phyloP scores from a whole-genome alignment of 371 early-diverging fungal genomes.

The Apophysomyces sp. region DNA sequence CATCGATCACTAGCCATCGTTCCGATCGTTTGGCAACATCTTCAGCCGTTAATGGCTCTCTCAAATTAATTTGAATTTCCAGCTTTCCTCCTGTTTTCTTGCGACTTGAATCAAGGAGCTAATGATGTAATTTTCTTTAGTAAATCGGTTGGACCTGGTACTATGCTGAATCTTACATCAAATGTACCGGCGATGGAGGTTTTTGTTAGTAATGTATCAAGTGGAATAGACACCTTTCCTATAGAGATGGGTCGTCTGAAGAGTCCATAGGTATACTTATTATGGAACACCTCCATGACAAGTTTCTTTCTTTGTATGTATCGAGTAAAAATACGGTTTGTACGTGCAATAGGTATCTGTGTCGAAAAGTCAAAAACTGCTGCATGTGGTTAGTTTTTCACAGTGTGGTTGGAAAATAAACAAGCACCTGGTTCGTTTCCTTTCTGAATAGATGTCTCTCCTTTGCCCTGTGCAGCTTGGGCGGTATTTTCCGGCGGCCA shows the following conservation, averaged over 20 bases:
- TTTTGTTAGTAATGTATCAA: conserved; percentile 60
- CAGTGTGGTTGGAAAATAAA: too few relatives aligned
- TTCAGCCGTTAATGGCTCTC: conserved; percentile 62
- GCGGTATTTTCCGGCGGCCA: conserved; percentile 70
- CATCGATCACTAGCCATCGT: conserved; percentile 72
- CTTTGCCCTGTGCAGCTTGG: conserved; percentile 59
- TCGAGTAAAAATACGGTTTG: conserved; percentile 57
- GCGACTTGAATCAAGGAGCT: conserved; percentile 69
- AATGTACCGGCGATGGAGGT: conserved; percentile 66
- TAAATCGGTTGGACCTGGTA: too few relatives aligned
- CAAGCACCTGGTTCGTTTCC: conserved; percentile 47
- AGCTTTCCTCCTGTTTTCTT: conserved; percentile 69
- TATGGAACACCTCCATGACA: conserved; percentile 70
- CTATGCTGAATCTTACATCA: conserved; percentile 62
- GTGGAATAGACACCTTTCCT: conserved; percentile 60
- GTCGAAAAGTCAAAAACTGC: conserved; percentile 60
- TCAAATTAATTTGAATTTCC: conserved; percentile 65
- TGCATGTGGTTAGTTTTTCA: not conserved
- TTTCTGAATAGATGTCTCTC: conserved; percentile 59
- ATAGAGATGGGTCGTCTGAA: conserved; percentile 59
- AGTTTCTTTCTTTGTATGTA: conserved; percentile 69
- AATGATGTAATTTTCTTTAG: not conserved
- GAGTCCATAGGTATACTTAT: conserved; percentile 56
- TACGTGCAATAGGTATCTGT: conserved; percentile 63
- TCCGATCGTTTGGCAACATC: conserved; percentile 64